A percentile compares a stretch with the other conserved stretches of the same genome.
Evolutionary conservation across 108 stramenopile species (phyloP).

Genomic region (Asterionellopsis glacialis): DNA sequence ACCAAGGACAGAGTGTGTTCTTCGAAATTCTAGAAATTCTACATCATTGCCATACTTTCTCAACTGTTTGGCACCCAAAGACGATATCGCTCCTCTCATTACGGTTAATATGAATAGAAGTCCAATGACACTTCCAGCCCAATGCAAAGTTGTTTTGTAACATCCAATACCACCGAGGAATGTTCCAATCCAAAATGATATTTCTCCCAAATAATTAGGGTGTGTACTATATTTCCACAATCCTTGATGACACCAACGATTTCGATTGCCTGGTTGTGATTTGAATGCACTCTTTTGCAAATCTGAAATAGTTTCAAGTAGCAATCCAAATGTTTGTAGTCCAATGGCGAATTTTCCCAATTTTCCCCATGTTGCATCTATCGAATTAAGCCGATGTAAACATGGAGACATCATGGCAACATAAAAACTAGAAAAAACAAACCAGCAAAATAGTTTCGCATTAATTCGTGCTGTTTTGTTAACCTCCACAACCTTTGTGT

Average conservation of each 20-base stretch:
- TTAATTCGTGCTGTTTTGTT: slow-evolving; percentile 5
- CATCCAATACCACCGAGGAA: slow-evolving; percentile 24
- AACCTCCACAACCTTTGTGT: slow-evolving; percentile 31
- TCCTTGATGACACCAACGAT: slow-evolving; percentile 52
- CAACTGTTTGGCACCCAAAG: slow-evolving; percentile 6
- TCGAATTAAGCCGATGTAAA: slow-evolving; percentile 26
- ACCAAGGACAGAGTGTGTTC: slow-evolving; percentile 8
- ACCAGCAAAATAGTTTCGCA: slow-evolving; percentile 33
- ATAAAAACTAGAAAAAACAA: slow-evolving; percentile 44
- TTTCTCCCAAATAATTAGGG: slow-evolving; percentile 62
- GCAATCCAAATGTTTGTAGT: slow-evolving; percentile 34
- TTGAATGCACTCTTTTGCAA: slow-evolving; percentile 55
- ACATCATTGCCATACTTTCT: slow-evolving; percentile 1
- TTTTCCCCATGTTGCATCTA: slow-evolving; percentile 19
- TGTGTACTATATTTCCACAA: slow-evolving; percentile 46
- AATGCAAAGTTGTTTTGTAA: background rate
- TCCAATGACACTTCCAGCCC: background rate
- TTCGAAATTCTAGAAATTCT: slow-evolving; percentile 4
- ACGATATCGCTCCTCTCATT: background rate
- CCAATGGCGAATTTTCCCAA: slow-evolving; percentile 25
- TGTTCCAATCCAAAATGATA: slow-evolving; percentile 52
- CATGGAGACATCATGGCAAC: slow-evolving; percentile 32
- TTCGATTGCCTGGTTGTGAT: slow-evolving; percentile 20
- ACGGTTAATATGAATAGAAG: slow-evolving; percentile 3
- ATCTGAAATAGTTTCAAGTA: slow-evolving; percentile 54